These are phyloP conservation scores for Leccinum obscurum DNA, from an alignment of 768 basidiomycete genomes.

Conservation along the genomic window DNA sequence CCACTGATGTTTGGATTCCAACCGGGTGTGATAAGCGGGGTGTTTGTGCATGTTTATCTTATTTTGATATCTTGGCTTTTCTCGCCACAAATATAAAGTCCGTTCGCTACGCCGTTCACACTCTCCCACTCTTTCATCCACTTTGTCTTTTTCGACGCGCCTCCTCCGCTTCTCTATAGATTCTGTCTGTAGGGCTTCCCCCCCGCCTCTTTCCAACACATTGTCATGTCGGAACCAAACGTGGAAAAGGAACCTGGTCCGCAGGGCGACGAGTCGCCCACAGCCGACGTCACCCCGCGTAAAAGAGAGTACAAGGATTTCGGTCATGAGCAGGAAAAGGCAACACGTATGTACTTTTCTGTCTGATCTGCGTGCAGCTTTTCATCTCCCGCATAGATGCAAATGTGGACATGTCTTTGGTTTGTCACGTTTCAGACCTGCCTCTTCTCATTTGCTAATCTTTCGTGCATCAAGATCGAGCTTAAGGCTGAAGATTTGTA, in stretches of 20 bases:
- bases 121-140: constrained; percentile 35
- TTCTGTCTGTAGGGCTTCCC: constrained; percentile 29
- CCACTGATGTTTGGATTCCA: constrained; percentile 23
- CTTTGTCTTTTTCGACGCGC: constrained; percentile 13
- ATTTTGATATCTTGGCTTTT: constrained; percentile 30
- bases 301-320: constrained; percentile 91
- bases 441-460: neutral
- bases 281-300: constrained; percentile 39
- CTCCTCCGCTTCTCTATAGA: constrained; percentile 23
- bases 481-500: constrained; percentile 92
- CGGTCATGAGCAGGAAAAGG: constrained; percentile 65
- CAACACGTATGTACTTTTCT: constrained; percentile 55
- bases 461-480: constrained; percentile 54
- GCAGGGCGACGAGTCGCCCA: constrained; percentile 47
- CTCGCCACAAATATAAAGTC: constrained; percentile 35
- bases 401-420: constrained; percentile 83
- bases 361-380: neutral
- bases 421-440: constrained; percentile 32
- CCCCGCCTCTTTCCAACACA: neutral
- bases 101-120: constrained; percentile 25
- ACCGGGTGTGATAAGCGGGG: constrained; percentile 21
- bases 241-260: constrained; percentile 70
- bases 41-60: constrained; percentile 29
- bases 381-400: constrained; percentile 53
- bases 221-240: constrained; percentile 38